Evolutionary conservation across 2,329 filamentous ascomycete genomes (phyloP), one percentile per base, ranked within the genome.

Genomic region (Metarhizium brunneum): DNA sequence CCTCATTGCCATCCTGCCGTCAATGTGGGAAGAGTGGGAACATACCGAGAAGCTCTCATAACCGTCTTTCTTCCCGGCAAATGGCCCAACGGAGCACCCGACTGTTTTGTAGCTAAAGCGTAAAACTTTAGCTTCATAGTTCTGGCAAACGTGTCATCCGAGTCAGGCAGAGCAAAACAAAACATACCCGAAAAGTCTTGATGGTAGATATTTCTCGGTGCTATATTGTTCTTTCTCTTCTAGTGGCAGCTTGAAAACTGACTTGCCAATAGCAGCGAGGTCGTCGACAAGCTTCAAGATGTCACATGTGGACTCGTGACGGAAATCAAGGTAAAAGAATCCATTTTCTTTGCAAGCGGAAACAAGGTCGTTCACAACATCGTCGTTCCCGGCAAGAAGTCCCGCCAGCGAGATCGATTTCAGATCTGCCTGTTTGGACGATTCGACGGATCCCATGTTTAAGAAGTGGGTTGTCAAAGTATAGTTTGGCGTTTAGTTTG

Each of bases 21-120:
- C 32, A 35, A 7, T 8, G 7, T 8, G 6, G 10, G 6, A 7
- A 35, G 32, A 35, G 10, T 35, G 32, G 2, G 40, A 40, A 16
- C 53, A 43, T 43, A 54, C 53, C n/a, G 53, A 54, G 36, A 50
- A 54, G 29, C 53, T 54, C 47, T 54, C 53, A 35, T 54, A 54
- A 4, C 53, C 53, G 36, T 54, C 53, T 13, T 30, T 42, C 35
- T 49, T 54, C 25, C 48, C 53, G 14, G 53, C 18, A 16, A 54
- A 54, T 13, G 53, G 53, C 8, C 53, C 53, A 18, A 54, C 53
- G 20, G 53, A 50, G 20, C 47, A 54, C 16, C 53, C 53, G n/a
- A 35, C 53, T 16, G 25, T 47, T 35, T 54, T 54, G 36, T 54
- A 54, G 13, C 53, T 54, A 16, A 3, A 30, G 8, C 6, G 8